A percentile compares a stretch with the other conserved stretches of the same genome.
These are phyloP conservation scores for Termitomyces sp. DNA, from an alignment of 768 basidiomycete species.

Conservation along the genomic window DNA sequence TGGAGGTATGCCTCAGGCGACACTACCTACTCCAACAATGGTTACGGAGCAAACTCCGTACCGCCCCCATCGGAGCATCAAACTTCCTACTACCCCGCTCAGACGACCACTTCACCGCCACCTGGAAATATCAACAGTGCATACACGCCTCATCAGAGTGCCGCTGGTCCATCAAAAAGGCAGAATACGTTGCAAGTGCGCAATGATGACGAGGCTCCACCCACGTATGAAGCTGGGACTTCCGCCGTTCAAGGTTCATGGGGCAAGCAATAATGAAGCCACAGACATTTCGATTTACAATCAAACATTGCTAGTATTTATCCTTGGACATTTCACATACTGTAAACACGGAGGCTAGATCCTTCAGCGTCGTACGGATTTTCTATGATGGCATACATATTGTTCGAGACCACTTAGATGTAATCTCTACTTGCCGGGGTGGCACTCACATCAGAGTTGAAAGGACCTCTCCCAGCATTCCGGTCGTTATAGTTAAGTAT, in stretches of 20 bases:
- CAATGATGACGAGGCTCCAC: conserved; percentile 50
- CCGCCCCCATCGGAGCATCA: conserved; percentile 27
- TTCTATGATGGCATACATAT: background rate
- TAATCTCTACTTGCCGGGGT: background rate
- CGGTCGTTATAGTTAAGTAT: background rate
- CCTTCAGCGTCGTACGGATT: background rate
- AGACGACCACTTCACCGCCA: conserved; percentile 24
- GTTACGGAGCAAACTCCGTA: conserved; percentile 27
- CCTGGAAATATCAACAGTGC: conserved; percentile 33
- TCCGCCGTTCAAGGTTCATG: conserved; percentile 46
- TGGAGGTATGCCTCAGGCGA: conserved; percentile 56
- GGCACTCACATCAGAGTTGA: background rate
- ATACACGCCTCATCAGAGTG: conserved; percentile 20
- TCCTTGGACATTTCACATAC: conserved; percentile 1
- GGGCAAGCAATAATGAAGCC: conserved; percentile 32
- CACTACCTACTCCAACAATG: conserved; percentile 41
- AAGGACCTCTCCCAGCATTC: background rate
- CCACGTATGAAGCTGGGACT: conserved; percentile 56
- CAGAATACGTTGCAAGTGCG: conserved; percentile 22
- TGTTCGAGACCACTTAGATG: background rate
- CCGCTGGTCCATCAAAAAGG: conserved; percentile 36
- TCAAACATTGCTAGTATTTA: background rate
- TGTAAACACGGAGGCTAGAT: conserved; percentile 4
- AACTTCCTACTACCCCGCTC: conserved; percentile 18
- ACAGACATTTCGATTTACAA: background rate